phyloP scores from a whole-genome alignment of 371 early-diverging fungal genomes.

The Capillidium heterosporum region DNA sequence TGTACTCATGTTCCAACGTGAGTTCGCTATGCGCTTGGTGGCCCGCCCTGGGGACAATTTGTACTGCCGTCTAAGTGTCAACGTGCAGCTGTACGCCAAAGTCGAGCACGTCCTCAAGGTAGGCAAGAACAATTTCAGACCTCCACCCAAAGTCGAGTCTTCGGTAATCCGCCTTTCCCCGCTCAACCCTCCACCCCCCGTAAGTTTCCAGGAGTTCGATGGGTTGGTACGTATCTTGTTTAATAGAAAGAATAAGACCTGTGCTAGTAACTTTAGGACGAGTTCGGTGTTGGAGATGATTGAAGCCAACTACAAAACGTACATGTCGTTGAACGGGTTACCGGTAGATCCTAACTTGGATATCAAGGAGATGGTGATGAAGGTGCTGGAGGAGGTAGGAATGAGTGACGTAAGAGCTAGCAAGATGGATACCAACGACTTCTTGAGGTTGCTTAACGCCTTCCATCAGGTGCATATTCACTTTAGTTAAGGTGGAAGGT shows the following conservation, averaged over 20 bases:
- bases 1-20: conserved; percentile 98
- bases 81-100: conserved; percentile 93
- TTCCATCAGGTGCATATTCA: too few species aligned
- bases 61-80: conserved; percentile 93
- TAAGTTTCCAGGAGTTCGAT: conserved; percentile 96
- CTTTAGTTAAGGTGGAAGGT: too few species aligned
- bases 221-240: conserved; percentile 91
- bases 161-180: conserved; percentile 94
- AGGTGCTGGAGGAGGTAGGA: conserved; percentile 41
- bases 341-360: conserved; percentile 12
- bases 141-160: conserved; percentile 98
- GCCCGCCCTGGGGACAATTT: conserved; percentile 89
- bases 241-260: conserved; percentile 92
- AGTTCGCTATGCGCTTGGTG: conserved; percentile 95
- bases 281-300: conserved; percentile 67
- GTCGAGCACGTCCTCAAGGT: conserved; percentile 96
- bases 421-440: conserved; percentile 86
- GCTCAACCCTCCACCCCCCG: conserved; percentile 78
- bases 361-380: conserved; percentile 52
- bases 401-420: conserved; percentile 68
- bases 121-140: conserved; percentile 96
- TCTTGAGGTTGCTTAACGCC: conserved; percentile 29
- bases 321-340: conserved; percentile 48
- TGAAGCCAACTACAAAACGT: conserved; percentile 88
- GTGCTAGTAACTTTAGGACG: conserved; percentile 83